Evolutionary conservation across 2,329 filamentous ascomycete species (phyloP).

Genomic region (Neurospora sp.): DNA sequence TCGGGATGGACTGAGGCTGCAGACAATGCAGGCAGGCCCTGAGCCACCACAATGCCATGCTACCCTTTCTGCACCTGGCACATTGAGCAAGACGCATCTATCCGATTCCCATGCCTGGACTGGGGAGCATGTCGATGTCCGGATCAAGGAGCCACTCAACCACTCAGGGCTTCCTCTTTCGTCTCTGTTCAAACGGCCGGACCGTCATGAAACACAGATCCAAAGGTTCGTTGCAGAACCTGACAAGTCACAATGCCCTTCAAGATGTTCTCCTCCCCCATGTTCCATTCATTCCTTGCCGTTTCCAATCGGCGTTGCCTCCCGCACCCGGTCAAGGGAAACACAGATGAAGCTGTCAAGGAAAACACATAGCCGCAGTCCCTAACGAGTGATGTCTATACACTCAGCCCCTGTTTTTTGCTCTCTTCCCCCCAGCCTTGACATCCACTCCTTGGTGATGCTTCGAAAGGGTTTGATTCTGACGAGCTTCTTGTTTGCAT

Average conservation of each 20-base stretch:
- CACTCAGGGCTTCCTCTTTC: neutral
- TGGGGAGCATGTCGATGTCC: conserved; percentile 14
- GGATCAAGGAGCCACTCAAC: conserved; percentile 10
- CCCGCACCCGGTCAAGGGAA: neutral
- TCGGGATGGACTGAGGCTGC: neutral
- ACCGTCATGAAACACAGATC: conserved; percentile 11
- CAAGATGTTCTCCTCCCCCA: conserved; percentile 4
- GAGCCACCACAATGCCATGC: conserved; percentile 2
- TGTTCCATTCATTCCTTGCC: conserved; percentile 1
- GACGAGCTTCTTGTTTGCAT: neutral
- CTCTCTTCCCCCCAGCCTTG: neutral
- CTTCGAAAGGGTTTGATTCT: neutral
- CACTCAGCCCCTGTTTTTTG: neutral
- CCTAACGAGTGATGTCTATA: neutral
- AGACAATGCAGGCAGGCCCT: conserved; percentile 2
- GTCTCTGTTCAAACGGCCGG: conserved; percentile 12
- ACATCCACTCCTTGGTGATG: neutral
- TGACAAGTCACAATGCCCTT: conserved; percentile 8
- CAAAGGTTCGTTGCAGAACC: conserved; percentile 11
- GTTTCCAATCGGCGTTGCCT: neutral
- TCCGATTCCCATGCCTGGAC: neutral
- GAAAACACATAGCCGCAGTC: neutral
- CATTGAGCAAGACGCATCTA: neutral
- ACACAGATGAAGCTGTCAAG: neutral
- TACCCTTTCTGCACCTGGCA: neutral